phyloP scores from a whole-genome alignment of 441 rosid species.

The Euphorbia celastroides region DNA sequence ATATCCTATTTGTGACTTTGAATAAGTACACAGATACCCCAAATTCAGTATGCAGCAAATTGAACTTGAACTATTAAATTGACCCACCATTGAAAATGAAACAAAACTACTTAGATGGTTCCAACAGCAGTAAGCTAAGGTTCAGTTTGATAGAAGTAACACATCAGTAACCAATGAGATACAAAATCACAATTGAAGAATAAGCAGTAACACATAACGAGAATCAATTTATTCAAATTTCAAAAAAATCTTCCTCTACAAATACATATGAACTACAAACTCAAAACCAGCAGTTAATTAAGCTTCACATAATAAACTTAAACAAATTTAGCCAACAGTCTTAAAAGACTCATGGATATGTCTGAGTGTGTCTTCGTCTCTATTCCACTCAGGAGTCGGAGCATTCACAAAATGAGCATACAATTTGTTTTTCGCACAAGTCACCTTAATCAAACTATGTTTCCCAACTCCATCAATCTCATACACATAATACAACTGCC shows the following conservation, averaged over 20 bases:
- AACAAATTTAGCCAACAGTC: constrained; percentile 20
- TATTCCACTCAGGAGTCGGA: constrained; percentile 74
- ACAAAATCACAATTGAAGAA: too few species aligned
- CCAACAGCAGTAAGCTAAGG: too few species aligned
- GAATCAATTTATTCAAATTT: background rate
- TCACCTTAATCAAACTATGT: constrained; percentile 79
- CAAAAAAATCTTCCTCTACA: constrained; percentile 24
- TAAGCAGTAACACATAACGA: background rate
- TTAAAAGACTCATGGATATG: constrained; percentile 75
- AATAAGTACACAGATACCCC: too few species aligned
- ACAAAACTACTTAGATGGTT: too few species aligned
- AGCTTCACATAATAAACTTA: background rate
- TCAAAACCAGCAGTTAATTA: constrained; percentile 1
- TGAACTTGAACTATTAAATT: too few species aligned
- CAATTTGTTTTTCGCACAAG: constrained; percentile 80
- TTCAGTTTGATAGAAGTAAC: too few species aligned
- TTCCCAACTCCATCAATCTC: constrained; percentile 71
- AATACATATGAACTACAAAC: background rate
- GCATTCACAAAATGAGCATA: constrained; percentile 93
- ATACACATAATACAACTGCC: constrained; percentile 70
- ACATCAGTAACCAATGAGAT: too few species aligned
- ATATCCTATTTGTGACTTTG: too few species aligned
- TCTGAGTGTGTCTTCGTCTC: constrained; percentile 62
- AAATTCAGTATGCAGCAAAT: too few species aligned
- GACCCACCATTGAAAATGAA: too few species aligned